Conservation (phyloP, 2,329 filamentous ascomycete genomes). For the Thielaviopsis cerberus region DNA sequence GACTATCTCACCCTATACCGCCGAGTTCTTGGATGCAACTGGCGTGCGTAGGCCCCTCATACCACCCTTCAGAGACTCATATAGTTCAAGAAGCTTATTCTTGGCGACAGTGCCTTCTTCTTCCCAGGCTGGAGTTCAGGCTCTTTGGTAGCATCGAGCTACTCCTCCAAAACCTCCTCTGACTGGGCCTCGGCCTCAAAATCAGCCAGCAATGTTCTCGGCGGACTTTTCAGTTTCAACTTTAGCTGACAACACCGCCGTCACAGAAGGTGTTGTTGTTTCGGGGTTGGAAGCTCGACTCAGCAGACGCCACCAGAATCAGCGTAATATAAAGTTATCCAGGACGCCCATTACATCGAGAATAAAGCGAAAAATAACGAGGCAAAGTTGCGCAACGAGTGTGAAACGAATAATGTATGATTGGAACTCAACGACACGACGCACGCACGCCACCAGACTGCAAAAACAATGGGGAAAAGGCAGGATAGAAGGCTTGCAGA, state of each 20-base stretch:
- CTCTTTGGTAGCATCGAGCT: not conserved
- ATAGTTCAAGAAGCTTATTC: conserved; percentile 35
- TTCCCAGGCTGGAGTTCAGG: not conserved
- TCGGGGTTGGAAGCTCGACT: conserved; percentile 5
- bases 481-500: no score
- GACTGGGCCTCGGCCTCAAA: conserved; percentile 19
- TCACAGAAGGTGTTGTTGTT: conserved; percentile 13
- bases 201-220: conserved; percentile 10
- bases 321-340: not conserved
- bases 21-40: conserved; percentile 70
- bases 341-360: not conserved
- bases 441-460: no score
- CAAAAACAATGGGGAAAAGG: not conserved
- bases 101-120: conserved; percentile 11
- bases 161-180: conserved; percentile 15
- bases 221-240: conserved; percentile 22
- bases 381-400: not conserved
- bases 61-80: conserved; percentile 57
- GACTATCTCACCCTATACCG: conserved; percentile 72
- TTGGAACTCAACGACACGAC: not conserved
- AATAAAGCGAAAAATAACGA: not conserved
- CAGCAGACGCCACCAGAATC: no score
- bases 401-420: not conserved
- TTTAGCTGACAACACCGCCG: conserved; percentile 18
- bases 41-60: conserved; percentile 52